Evolutionary conservation across 2,329 filamentous ascomycete genomes (phyloP), one percentile per base, ranked within the genome.

Genomic region (Claviceps monticola): DNA sequence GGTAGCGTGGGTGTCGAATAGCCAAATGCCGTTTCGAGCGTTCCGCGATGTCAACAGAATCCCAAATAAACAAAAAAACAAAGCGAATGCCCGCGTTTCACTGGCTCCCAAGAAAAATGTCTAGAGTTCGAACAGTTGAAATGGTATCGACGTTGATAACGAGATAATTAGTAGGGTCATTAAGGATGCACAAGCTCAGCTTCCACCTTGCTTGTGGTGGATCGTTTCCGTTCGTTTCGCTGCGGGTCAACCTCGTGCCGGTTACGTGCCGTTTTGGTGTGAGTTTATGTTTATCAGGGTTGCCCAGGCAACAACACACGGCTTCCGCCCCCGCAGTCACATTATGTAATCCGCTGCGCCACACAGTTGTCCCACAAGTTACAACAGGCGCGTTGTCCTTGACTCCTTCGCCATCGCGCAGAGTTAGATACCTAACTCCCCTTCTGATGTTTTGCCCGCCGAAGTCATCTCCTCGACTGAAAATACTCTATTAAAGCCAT

Each of bases 21-120:
- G 64, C 61, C 57, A 70, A 63, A 60, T 69, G 66, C 64, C 67
- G 56, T 52, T 66, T 11, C 9, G 29, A 64, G 63, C 68, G 29
- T 68, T 61, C 58, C 56, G 54, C 53, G 50, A 52, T 47, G 45
- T 29, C 52, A 38, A 17, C 52, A 36, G 59, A 56, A 46, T 60
- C 59, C 55, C 61, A 58, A 56, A 59, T 60, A 49, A 6, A 17
- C 17, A 3, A 4, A n/a, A 9, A 13, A 4, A 13, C 3, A 34
- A 16, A 47, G n/a, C 36, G 17, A 8, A 44, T 8, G 42, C 29
- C 29, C 4, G 29, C 9, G 29, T 34, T 34, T 34, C 29, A 1
- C 9, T 29, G 23, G 23, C 23, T 11, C 14, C 5, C 23, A 34
- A 17, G 4, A 23, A 3, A 41, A n/a, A 13, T 26, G 14, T 34